A percentile compares a stretch with the other conserved stretches of the same genome.
These are phyloP conservation scores for Phycomyces blakesleeanus DNA, from an alignment of 192 early-diverging fungal species.

Conservation along the genomic window DNA sequence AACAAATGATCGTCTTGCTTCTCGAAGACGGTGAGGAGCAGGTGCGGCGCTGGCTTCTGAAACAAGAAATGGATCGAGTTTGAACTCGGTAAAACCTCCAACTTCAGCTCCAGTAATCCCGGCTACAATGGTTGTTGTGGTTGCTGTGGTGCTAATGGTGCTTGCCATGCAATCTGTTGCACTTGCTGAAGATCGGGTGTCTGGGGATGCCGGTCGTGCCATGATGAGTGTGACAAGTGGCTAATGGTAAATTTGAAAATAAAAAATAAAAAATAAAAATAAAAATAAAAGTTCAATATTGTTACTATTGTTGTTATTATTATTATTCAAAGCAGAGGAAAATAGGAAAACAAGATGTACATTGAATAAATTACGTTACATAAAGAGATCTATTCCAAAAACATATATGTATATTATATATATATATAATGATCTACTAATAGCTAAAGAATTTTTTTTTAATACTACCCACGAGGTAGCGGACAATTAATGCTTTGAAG, in stretches of 20 bases:
- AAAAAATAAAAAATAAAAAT: too few relatives aligned
- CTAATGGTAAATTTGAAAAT: too few relatives aligned
- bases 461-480: neutral
- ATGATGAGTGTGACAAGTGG: too few relatives aligned
- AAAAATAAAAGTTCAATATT: too few relatives aligned
- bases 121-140: neutral
- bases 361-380: neutral
- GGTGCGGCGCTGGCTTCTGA: constrained; percentile 3
- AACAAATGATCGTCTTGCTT: constrained; percentile 21
- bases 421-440: neutral
- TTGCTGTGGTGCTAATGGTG: neutral
- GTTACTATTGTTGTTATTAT: too few relatives aligned
- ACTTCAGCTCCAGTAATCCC: neutral
- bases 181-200: too few relatives aligned
- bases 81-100: constrained; percentile 26
- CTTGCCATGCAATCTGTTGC: neutral
- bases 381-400: neutral
- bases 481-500: neutral
- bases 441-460: neutral
- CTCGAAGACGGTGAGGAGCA: constrained; percentile 30
- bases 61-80: constrained; percentile 16
- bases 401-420: too few relatives aligned
- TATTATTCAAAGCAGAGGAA: too few relatives aligned
- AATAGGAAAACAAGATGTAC: too few relatives aligned
- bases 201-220: too few relatives aligned